phyloP scores from a whole-genome alignment of 1,139 yeast species.

The Saccharomycopsis hybrid region DNA sequence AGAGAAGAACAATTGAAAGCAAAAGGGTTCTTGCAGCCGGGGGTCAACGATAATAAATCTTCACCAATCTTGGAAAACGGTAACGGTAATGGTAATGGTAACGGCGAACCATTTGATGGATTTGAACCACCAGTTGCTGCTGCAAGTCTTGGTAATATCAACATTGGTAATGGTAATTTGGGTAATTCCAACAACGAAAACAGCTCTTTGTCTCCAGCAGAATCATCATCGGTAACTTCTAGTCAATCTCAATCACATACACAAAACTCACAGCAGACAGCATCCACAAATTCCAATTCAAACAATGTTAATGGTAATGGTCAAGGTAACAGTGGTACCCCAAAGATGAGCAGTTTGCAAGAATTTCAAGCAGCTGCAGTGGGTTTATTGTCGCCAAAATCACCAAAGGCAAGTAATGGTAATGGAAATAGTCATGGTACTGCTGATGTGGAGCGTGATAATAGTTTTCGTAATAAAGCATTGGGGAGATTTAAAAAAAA shows the following conservation, averaged over 20 bases:
- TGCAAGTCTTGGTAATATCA: no score
- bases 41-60: background rate
- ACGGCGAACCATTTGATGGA: background rate
- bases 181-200: background rate
- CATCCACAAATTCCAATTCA: background rate
- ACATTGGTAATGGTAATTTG: background rate
- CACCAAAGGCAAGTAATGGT: conserved; percentile 2
- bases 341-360: conserved; percentile 2
- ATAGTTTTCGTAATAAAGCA: conserved; percentile 9
- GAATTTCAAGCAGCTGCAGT: conserved; percentile 2
- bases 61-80: no score
- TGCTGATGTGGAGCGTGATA: background rate
- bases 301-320: background rate
- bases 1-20: conserved; percentile 51
- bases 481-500: conserved; percentile 9
- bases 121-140: background rate
- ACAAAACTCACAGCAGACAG: conserved; percentile 2
- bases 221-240: conserved; percentile 6
- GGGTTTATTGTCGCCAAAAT: conserved; percentile 11
- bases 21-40: conserved; percentile 30
- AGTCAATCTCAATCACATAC: conserved; percentile 3
- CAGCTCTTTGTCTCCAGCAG: conserved; percentile 9
- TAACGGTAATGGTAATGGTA: no score
- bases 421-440: background rate
- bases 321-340: background rate